Evolutionary conservation across 108 stramenopile species (phyloP).

Genomic region (Bacterosira constricta): DNA sequence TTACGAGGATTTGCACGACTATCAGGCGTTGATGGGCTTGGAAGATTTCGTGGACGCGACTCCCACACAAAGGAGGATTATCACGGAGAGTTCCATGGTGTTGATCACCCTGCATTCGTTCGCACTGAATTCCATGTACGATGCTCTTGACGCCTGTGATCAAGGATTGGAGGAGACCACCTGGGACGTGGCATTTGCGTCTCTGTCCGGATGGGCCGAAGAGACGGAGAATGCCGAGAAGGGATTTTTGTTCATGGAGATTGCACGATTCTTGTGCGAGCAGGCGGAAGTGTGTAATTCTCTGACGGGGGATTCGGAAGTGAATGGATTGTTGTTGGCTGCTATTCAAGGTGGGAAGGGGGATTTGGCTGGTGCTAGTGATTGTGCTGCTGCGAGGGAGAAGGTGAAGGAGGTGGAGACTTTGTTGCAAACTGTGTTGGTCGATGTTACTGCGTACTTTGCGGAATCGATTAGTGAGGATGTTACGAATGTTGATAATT

Average conservation of each 20-base stretch:
- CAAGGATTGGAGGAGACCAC: constrained; percentile 9
- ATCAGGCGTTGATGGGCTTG: too few relatives aligned
- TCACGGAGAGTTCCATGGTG: constrained; percentile 51
- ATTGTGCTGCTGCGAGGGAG: constrained; percentile 9
- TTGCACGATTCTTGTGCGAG: constrained; percentile 21
- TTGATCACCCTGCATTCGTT: constrained; percentile 66
- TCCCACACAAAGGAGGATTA: constrained; percentile 44
- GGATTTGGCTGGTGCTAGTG: background rate
- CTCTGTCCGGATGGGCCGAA: constrained; percentile 70
- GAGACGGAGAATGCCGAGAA: constrained; percentile 24
- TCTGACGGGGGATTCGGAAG: constrained; percentile 1
- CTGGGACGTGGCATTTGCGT: constrained; percentile 77
- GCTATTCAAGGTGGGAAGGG: constrained; percentile 10
- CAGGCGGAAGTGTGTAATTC: background rate
- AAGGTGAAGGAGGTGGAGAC: constrained; percentile 5
- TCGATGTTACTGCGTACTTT: constrained; percentile 30
- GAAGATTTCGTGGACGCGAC: constrained; percentile 37
- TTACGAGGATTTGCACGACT: too few relatives aligned
- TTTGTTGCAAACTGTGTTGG: constrained; percentile 18
- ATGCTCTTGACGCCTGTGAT: constrained; percentile 61
- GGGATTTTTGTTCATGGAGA: constrained; percentile 17
- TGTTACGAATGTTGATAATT: constrained; percentile 3
- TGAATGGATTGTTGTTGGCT: constrained; percentile 17
- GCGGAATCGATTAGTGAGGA: constrained; percentile 7
- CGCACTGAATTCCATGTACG: constrained; percentile 65